phyloP scores from a whole-genome alignment of 176 grass and related monocot genomes.

The Dendrocalamus sinicus region DNA sequence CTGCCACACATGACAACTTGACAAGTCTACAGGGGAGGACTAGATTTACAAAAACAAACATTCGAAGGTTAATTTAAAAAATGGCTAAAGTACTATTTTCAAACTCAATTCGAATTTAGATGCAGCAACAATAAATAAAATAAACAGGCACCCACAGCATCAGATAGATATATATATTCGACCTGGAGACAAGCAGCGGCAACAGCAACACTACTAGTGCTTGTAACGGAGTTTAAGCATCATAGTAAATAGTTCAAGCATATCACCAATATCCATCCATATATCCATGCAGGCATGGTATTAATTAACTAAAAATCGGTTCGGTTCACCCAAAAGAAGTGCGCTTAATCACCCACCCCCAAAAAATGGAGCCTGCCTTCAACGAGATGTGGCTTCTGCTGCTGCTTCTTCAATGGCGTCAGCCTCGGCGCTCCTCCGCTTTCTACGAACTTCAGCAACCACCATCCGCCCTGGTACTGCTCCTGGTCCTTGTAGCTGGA shows the following conservation, averaged over 20 bases:
- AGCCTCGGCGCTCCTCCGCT: conserved; percentile 15
- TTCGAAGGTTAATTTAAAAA: too few relatives aligned
- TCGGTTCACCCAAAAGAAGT: conserved; percentile 1
- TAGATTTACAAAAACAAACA: too few relatives aligned
- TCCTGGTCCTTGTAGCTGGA: conserved; percentile 23
- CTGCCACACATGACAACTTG: too few relatives aligned
- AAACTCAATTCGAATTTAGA: too few relatives aligned
- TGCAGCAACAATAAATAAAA: too few relatives aligned
- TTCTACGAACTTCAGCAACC: conserved; percentile 13
- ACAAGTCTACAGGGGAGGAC: too few relatives aligned
- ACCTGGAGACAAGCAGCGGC: neutral
- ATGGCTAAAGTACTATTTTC: too few relatives aligned
- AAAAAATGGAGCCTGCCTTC: conserved; percentile 2
- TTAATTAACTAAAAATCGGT: neutral
- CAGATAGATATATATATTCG: too few relatives aligned
- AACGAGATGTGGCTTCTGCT: neutral
- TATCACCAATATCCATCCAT: neutral
- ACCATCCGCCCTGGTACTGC: conserved; percentile 8
- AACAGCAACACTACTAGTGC: neutral
- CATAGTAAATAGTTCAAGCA: neutral
- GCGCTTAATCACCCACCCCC: neutral
- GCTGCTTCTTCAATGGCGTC: neutral
- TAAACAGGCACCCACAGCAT: too few relatives aligned
- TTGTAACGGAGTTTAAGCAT: neutral
- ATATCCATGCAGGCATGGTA: neutral